These are phyloP conservation scores for Claviceps pazoutovae DNA, from an alignment of 2,329 filamentous ascomycete genomes.

Conservation along the genomic window DNA sequence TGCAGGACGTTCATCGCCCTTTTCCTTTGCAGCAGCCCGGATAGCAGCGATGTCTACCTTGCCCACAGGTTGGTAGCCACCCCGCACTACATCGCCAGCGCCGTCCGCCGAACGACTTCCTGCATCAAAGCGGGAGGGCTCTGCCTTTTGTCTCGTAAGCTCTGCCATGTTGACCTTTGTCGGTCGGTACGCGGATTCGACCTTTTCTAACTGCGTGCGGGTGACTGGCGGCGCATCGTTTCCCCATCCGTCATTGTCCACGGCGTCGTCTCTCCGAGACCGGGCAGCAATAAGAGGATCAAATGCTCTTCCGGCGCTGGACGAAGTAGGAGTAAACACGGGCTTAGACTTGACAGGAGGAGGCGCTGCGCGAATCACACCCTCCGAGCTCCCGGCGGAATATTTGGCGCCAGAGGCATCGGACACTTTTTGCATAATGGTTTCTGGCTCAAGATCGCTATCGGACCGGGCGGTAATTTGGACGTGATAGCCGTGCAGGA, in stretches of 20 bases:
- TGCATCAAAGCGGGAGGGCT: slow-evolving; percentile 47
- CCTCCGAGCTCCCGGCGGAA: slow-evolving; percentile 50
- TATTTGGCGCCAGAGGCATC: slow-evolving; percentile 95
- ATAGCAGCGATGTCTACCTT: slow-evolving; percentile 97
- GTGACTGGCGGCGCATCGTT: slow-evolving; percentile 84
- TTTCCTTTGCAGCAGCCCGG: slow-evolving; percentile 56
- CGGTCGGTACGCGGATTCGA: slow-evolving; percentile 82
- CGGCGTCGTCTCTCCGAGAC: slow-evolving; percentile 42
- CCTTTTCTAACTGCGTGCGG: slow-evolving; percentile 78
- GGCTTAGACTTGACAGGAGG: slow-evolving; percentile 77
- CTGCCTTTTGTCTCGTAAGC: slow-evolving; percentile 58
- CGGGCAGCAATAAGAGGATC: slow-evolving; percentile 57
- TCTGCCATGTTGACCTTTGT: slow-evolving; percentile 91
- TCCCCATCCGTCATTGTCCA: slow-evolving; percentile 87
- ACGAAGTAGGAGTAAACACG: slow-evolving; percentile 67
- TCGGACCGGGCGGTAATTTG: slow-evolving; percentile 93
- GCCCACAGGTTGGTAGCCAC: slow-evolving; percentile 83
- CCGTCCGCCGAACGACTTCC: slow-evolving; percentile 31
- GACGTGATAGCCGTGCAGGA: slow-evolving; percentile 93
- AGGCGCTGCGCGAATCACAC: slow-evolving; percentile 37
- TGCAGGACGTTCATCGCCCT: slow-evolving; percentile 65
- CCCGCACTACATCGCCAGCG: slow-evolving; percentile 55
- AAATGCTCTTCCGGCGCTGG: slow-evolving; percentile 34
- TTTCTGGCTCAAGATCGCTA: slow-evolving; percentile 71
- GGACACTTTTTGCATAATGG: slow-evolving; percentile 82